Evolutionary conservation across 257 asterid genomes (phyloP).

Genomic region (Haberlea rhodopensis): DNA sequence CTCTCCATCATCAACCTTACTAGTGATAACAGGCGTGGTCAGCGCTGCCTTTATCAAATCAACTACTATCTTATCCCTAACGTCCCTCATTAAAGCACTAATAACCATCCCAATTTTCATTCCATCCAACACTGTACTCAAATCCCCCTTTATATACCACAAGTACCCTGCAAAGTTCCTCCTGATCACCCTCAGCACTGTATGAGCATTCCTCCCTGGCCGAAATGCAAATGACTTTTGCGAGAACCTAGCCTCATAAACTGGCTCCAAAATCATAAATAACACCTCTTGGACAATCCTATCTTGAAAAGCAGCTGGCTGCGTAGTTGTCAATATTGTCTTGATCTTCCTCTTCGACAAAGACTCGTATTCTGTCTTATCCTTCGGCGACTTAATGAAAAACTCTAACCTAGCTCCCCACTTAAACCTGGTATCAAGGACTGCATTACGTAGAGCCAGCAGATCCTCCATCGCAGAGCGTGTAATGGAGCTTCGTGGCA

Average conservation of each 20-base stretch:
- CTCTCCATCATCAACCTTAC: conserved; percentile 60
- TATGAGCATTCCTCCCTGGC: conserved; percentile 92
- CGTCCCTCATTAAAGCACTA: conserved; percentile 88
- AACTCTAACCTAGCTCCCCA: conserved; percentile 98
- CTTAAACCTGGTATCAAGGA: conserved; percentile 70
- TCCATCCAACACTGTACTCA: conserved; percentile 84
- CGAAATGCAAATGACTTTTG: conserved; percentile 89
- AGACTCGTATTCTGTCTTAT: conserved; percentile 81
- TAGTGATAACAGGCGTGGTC: conserved; percentile 73
- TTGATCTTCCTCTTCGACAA: conserved; percentile 85
- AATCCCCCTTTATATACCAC: conserved; percentile 93
- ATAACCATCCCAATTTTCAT: conserved; percentile 91
- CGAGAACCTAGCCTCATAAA: conserved; percentile 86
- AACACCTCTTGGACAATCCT: conserved; percentile 87
- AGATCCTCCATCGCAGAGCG: conserved; percentile 79
- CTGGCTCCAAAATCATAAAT: conserved; percentile 78
- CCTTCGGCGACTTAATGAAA: conserved; percentile 79
- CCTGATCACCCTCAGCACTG: conserved; percentile 78
- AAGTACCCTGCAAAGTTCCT: conserved; percentile 95
- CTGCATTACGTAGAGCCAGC: conserved; percentile 79
- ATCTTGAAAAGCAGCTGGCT: conserved; percentile 81
- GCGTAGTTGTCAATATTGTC: conserved; percentile 81
- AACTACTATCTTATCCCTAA: conserved; percentile 87
- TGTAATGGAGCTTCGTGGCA: conserved; percentile 74
- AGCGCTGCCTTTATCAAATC: conserved; percentile 86